Base-by-base conservation (phyloP, 495 filamentous ascomycete genomes). In the Parmelia sp. region DNA sequence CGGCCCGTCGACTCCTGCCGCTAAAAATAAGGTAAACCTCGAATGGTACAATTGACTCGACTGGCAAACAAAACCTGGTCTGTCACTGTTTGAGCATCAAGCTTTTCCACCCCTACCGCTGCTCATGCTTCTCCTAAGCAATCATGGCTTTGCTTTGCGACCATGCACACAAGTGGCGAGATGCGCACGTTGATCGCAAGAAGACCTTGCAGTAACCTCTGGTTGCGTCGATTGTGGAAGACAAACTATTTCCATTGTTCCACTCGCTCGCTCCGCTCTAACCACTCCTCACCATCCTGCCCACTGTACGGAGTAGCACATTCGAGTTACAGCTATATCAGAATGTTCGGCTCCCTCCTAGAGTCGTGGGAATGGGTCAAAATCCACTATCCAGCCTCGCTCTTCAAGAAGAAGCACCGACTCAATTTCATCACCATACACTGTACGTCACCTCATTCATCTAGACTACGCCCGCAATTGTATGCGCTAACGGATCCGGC, bases 391-490 rank as follows among this genome's bases (percentile, higher is more conserved):
- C 83, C 84, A 12, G 72, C 74, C 37, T 80, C 82, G 62, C 67
- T 81, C 15, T 77, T 80, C 15, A 77, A 75, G 68, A 78, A 83
- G 60, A 78, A 84, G 60, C 79, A 86, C 12, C 84, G 84, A 62
- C 83, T 95, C 71, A 93, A 90, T 72, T 97, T 96, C 71, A 92
- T 96, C 49, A 84, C 89, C 8, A 76, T 88, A 15, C 92, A 97
- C 71, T 96, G 88, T 88, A 73, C 69, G 85, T 23, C 36, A 23
- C 57, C 60, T 63, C 49, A 36, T 65, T 55, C 39, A 25, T 57
- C 33, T 7, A 12, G 12, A 35, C 27, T 14, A 31, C 29, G 17
- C 25, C 39, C 36, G 51, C 42, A 29, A 33, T 27, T 19, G 47
- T 23, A 31, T 47, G 57, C 39, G 55, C 64, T 64, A 19, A 65